Evolutionary conservation across 2,329 filamentous ascomycete genomes (phyloP).

Genomic region (Ophiostoma triangulosporum): DNA sequence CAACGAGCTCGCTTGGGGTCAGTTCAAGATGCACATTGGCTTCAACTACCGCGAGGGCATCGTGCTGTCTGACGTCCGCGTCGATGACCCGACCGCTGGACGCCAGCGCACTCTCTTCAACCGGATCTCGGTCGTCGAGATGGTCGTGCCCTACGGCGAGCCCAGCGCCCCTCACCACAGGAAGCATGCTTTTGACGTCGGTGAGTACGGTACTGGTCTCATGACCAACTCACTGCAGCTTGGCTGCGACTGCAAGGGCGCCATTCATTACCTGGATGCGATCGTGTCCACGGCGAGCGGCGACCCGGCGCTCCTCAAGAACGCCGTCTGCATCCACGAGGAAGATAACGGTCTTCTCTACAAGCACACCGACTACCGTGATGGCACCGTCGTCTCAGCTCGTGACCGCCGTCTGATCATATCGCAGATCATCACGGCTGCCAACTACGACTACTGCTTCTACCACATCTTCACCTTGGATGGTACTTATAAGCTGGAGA

Average conservation of each 20-base stretch:
- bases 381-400: slow-evolving; percentile 76
- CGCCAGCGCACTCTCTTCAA: slow-evolving; percentile 71
- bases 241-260: slow-evolving; percentile 77
- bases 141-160: slow-evolving; percentile 86
- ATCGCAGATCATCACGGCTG: slow-evolving; percentile 86
- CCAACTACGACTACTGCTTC: slow-evolving; percentile 76
- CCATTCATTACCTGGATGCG: slow-evolving; percentile 84
- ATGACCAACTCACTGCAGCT: slow-evolving; percentile 68
- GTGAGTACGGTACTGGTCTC: slow-evolving; percentile 61
- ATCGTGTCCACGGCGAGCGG: slow-evolving; percentile 70
- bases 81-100: slow-evolving; percentile 58
- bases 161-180: slow-evolving; percentile 68
- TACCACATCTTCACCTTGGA: slow-evolving; percentile 43
- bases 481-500: slow-evolving; percentile 80
- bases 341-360: slow-evolving; percentile 85
- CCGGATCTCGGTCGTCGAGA: slow-evolving; percentile 76
- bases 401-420: slow-evolving; percentile 75
- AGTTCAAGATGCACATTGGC: slow-evolving; percentile 83
- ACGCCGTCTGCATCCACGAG: slow-evolving; percentile 90
- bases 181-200: slow-evolving; percentile 71
- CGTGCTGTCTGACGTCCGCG: slow-evolving; percentile 79
- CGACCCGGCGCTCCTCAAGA: slow-evolving; percentile 69
- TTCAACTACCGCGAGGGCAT: slow-evolving; percentile 94
- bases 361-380: slow-evolving; percentile 89
- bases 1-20: slow-evolving; percentile 72